phyloP scores from a whole-genome alignment of 495 filamentous ascomycete genomes.

The Barbatosphaeria neglecta region DNA sequence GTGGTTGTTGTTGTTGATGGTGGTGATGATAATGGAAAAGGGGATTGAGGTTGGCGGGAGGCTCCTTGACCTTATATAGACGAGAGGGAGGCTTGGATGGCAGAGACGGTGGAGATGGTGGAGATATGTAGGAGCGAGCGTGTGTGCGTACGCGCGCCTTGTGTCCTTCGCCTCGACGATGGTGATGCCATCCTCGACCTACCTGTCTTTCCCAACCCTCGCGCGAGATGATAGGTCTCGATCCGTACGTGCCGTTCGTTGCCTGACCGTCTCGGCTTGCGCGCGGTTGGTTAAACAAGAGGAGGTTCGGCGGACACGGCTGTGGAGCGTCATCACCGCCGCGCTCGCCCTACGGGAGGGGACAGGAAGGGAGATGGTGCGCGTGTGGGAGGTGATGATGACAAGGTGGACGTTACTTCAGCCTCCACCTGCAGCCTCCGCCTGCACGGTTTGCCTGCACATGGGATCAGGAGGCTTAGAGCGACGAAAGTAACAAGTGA shows the following conservation, averaged over 20 bases:
- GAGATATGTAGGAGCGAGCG: background rate
- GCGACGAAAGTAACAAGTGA: too few species aligned
- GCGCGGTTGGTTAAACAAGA: too few species aligned
- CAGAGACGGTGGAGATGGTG: background rate
- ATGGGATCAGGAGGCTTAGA: background rate
- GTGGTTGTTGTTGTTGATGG: constrained; percentile 9
- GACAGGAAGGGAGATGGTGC: background rate
- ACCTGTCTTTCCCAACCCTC: too few species aligned
- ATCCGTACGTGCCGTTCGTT: too few species aligned
- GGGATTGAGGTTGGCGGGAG: constrained; percentile 13
- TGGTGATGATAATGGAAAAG: constrained; percentile 18
- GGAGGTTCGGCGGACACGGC: background rate
- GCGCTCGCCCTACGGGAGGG: background rate
- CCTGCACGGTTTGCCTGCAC: background rate
- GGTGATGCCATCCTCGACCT: too few species aligned
- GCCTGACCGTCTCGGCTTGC: too few species aligned
- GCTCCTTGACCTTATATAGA: constrained; percentile 19
- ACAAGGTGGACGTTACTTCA: background rate
- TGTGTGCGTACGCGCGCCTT: background rate
- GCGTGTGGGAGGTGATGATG: background rate
- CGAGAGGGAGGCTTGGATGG: too few species aligned
- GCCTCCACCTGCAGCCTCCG: too few species aligned
- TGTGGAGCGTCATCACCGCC: background rate
- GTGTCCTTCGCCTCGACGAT: too few species aligned
- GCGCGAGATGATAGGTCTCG: background rate